phyloP scores from a whole-genome alignment of 2,329 filamentous ascomycete genomes.

The Neonectria coccinea region DNA sequence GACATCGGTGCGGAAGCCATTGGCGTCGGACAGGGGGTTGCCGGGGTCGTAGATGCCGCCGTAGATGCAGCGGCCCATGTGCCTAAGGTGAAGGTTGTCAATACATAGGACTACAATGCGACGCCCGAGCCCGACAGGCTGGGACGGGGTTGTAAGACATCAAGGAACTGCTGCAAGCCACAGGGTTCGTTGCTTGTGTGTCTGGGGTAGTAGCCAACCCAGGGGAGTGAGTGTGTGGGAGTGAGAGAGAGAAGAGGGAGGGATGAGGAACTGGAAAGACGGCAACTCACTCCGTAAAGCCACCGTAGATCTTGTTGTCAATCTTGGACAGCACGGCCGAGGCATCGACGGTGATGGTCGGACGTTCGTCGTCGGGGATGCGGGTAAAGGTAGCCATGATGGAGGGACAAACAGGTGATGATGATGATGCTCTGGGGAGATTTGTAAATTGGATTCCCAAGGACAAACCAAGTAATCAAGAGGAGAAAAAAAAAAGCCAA shows the following conservation, averaged over 20 bases:
- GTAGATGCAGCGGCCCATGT: conserved; percentile 92
- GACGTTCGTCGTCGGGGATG: conserved; percentile 68
- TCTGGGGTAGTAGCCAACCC: conserved; percentile 9
- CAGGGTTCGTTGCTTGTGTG: too few species aligned
- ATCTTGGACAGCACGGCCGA: conserved; percentile 76
- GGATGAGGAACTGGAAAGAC: neutral
- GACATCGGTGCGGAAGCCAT: conserved; percentile 84
- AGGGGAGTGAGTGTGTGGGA: neutral
- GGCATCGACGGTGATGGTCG: conserved; percentile 75
- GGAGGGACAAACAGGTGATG: neutral
- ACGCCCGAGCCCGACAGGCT: conserved; percentile 16
- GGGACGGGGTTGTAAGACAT: neutral
- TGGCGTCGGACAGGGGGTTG: conserved; percentile 77
- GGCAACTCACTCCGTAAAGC: conserved; percentile 79
- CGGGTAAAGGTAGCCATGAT: conserved; percentile 81
- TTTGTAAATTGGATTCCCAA: neutral
- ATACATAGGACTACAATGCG: conserved; percentile 18
- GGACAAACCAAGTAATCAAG: neutral
- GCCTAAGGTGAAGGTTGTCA: conserved; percentile 59
- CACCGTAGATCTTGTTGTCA: conserved; percentile 84
- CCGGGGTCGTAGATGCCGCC: conserved; percentile 85
- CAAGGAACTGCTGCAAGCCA: neutral
- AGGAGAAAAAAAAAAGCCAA: neutral
- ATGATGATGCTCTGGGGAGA: neutral
- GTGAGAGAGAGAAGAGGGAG: neutral